phyloP scores from a whole-genome alignment of 192 early-diverging fungal genomes.

The Linnemannia hyalina region DNA sequence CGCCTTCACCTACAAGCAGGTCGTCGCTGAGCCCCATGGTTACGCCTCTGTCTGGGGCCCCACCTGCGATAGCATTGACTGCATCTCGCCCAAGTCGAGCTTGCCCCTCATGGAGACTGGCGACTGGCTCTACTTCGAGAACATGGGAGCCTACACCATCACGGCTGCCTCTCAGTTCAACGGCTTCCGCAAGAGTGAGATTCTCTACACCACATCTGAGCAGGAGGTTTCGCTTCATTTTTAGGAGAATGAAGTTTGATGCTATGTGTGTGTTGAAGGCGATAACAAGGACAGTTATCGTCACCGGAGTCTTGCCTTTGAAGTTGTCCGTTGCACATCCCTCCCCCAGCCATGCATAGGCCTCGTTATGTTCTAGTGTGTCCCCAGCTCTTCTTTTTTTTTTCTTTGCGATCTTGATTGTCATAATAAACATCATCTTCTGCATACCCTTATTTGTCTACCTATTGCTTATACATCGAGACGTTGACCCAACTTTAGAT shows the following conservation, averaged over 20 bases:
- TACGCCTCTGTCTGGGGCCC: slow-evolving; percentile 92
- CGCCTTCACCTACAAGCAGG: slow-evolving; percentile 39
- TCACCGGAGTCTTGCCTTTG: slow-evolving; percentile 1
- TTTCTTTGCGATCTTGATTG: neutral
- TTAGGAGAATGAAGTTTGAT: slow-evolving; percentile 18
- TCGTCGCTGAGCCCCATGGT: slow-evolving; percentile 60
- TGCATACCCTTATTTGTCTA: neutral
- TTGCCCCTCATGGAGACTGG: slow-evolving; percentile 91
- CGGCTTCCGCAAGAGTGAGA: slow-evolving; percentile 85
- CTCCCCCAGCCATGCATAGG: slow-evolving; percentile 1
- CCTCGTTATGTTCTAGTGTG: neutral
- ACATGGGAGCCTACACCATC: slow-evolving; percentile 98
- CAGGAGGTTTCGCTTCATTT: slow-evolving; percentile 49
- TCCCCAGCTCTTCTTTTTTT: neutral
- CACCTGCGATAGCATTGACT: slow-evolving; percentile 98
- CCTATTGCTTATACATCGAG: neutral
- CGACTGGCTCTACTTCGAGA: slow-evolving; percentile 94
- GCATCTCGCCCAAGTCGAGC: slow-evolving; percentile 73
- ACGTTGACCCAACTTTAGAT: neutral
- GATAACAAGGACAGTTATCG: slow-evolving; percentile 53
- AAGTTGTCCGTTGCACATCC: neutral
- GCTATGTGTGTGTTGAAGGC: slow-evolving; percentile 13
- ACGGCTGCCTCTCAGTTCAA: slow-evolving; percentile 88
- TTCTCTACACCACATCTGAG: slow-evolving; percentile 89
- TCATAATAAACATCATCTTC: slow-evolving; percentile 5